Base-by-base conservation (phyloP, 2,329 filamentous ascomycete species). In the Fusarium hainanense region DNA sequence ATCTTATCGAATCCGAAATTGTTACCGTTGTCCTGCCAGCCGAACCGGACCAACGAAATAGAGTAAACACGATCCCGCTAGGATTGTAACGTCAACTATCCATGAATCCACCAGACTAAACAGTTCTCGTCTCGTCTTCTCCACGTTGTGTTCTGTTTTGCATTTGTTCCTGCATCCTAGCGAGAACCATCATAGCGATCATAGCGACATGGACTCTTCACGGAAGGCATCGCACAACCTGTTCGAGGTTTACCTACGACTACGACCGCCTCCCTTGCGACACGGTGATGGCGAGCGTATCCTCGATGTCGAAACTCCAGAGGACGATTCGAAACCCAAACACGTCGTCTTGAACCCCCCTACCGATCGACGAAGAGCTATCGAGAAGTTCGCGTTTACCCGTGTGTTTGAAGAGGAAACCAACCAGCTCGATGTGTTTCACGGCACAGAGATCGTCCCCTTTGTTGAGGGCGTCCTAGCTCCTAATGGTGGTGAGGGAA, bases 311-410 rank as follows among this genome's bases (percentile, higher is more conserved):
- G 94, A 97, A 77, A 78, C 84, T 20, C 81, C 86, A 6, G 80
- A 80, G 18, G 71, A 78, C 54, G 79, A 76, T 66, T 80, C 76
- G 44, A 78, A 75, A 30, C 85, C 91, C 0, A 92, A 89, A 2
- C 90, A 93, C 76, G 91, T 94, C 69, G 93, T 90, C 0, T 80
- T 94, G 18, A 92, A 93, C 72, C 94, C 94, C 1, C 92, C 93
- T 4, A 92, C 90, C 68, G 95, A 98, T 66, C 88, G 95, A 59
- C 93, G 95, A 72, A 89, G 94, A 47, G 94, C 94, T 2, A 89
- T 98, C 37, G 96, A 99, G 79, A 93, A 92, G 77, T 99, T 98
- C 78, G 93, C 91, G 3, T 99, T 99, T 77, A 99, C 96, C 0
- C 89, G 89, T 67, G 94, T 99, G 2, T 98, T 98, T 74, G 92